phyloP scores from a whole-genome alignment of 345 rosid species.

The Noccaea caerulescens region DNA sequence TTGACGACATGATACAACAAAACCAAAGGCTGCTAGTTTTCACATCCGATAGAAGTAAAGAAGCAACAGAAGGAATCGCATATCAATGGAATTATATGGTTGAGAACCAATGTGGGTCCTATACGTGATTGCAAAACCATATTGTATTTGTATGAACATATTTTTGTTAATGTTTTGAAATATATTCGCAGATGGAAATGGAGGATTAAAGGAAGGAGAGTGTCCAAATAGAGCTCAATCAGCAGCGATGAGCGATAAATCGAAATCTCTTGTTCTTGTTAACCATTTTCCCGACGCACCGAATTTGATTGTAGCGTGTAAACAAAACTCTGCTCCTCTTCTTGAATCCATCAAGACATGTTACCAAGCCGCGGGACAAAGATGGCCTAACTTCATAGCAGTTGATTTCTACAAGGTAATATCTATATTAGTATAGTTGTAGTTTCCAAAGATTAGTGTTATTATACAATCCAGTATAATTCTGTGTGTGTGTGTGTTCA shows the following conservation, averaged over 20 bases:
- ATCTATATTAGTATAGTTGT: background rate
- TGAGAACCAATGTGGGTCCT: slow-evolving; percentile 86
- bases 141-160: background rate
- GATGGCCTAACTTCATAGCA: slow-evolving; percentile 97
- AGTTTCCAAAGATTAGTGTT: background rate
- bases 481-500: slow-evolving; percentile 27
- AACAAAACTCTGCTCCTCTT: slow-evolving; percentile 79
- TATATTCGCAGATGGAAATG: slow-evolving; percentile 67
- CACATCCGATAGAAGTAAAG: slow-evolving; percentile 74
- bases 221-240: slow-evolving; percentile 83
- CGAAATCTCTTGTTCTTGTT: slow-evolving; percentile 69
- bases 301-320: slow-evolving; percentile 59
- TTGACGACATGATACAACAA: slow-evolving; percentile 67
- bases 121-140: background rate
- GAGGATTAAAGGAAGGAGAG: slow-evolving; percentile 66
- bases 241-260: slow-evolving; percentile 54
- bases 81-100: slow-evolving; percentile 84
- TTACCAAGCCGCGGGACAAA: slow-evolving; percentile 64
- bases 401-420: slow-evolving; percentile 89
- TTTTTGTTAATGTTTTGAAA: slow-evolving; percentile 5
- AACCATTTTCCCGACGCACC: slow-evolving; percentile 77
- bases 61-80: slow-evolving; percentile 87
- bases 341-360: slow-evolving; percentile 64
- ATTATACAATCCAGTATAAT: background rate
- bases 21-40: slow-evolving; percentile 87